Evolutionary conservation across 2,329 filamentous ascomycete genomes (phyloP), one percentile per base, ranked within the genome.

Genomic region (Sarocladium oryzae): DNA sequence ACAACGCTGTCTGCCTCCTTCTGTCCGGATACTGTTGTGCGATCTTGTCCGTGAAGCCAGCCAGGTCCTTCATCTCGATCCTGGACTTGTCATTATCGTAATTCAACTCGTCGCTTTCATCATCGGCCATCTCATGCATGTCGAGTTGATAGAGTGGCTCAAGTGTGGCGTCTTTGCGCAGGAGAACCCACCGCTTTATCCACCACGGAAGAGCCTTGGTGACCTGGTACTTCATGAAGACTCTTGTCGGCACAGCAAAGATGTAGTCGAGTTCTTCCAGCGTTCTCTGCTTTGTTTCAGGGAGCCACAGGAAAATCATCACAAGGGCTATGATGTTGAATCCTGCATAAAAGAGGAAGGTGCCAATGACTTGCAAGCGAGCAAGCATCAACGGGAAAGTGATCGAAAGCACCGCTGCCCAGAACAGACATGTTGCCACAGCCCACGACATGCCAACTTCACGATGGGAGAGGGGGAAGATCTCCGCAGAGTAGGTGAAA

Each of bases 361-460:
- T 72, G 2, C 78, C 77, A 3, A 73, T 60, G 1, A 74, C 69
- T 2, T 67, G 65, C 1, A 77, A 55, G 10, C 62, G 58, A 2
- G 63, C 63, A 11, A 84, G 65, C 66, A 84, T 75, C 43, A 77
- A 69, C 2, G 81, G 82, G 59, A 84, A 82, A 0, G 81, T 85
- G 49, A 87, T 77, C n/a, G 77, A 76, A 41, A 84, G 67, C 0
- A 86, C 76, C 0, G 77, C 72, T 0, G 79, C 79, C 75, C 75
- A 81, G 59, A 76, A 76, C 7, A 85, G 70, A 55, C 81, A 85
- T 1, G 81, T 86, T 1, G 84, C 81, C 8, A 87, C 84, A 7
- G 82, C 79, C 66, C 78, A 86, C 0, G 76, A 77, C 85, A 88
- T 88, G 52, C 85, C 85, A 21, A 87, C 75, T 61, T 88, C 85